Conservation (phyloP, 2,329 filamentous ascomycete species). For the Ceratocystis huliohia region DNA sequence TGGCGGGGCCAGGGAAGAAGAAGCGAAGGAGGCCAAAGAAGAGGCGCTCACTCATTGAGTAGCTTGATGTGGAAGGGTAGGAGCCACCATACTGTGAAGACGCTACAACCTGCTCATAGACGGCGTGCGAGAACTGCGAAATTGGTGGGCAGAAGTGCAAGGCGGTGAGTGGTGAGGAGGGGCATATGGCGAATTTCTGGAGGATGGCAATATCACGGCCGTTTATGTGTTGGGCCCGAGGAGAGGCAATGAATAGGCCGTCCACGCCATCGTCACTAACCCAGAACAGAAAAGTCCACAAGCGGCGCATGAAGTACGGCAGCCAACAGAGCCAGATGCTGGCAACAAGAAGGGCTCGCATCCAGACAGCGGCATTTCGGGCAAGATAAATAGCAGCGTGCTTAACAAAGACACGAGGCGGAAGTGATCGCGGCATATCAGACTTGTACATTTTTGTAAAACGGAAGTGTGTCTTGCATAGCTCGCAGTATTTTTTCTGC, state of each 20-base stretch:
- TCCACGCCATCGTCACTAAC: conserved; percentile 63
- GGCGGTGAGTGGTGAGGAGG: conserved; percentile 24
- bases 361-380: conserved; percentile 61
- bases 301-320: conserved; percentile 78
- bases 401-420: conserved; percentile 65
- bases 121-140: conserved; percentile 14
- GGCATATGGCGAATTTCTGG: conserved; percentile 25
- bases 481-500: conserved; percentile 98
- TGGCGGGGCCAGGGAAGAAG: conserved; percentile 11
- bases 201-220: conserved; percentile 14
- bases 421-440: conserved; percentile 77
- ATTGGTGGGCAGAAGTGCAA: conserved; percentile 13
- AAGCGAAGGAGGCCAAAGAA: conserved; percentile 11
- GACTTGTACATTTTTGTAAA: conserved; percentile 97
- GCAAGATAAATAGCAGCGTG: conserved; percentile 63
- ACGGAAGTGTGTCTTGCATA: conserved; percentile 95
- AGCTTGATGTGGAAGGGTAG: not conserved
- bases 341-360: conserved; percentile 63
- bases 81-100: conserved; percentile 5
- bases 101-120: conserved; percentile 15
- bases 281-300: conserved; percentile 94
- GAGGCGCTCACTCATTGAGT: conserved; percentile 2
- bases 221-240: conserved; percentile 9
- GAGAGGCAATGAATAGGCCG: conserved; percentile 21
- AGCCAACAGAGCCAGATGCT: conserved; percentile 82